A percentile compares a stretch with the other conserved stretches of the same genome.
phyloP scores from a whole-genome alignment of 73 alveolate species.

The Halteria grandinella region DNA sequence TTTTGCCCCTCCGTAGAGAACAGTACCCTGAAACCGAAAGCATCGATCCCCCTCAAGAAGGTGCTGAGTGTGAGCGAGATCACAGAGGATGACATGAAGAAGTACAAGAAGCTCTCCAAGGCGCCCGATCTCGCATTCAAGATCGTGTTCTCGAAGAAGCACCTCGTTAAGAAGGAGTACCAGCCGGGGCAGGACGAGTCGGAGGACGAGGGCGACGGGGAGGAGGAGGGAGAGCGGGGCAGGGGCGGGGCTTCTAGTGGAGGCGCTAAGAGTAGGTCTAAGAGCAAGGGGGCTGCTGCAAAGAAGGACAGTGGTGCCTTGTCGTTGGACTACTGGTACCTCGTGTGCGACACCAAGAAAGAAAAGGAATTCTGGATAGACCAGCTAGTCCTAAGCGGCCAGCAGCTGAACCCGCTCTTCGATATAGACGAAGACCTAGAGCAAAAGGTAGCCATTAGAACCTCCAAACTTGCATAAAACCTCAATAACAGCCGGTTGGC shows the following conservation, averaged over 20 bases:
- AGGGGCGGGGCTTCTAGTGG: not conserved
- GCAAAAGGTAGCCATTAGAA: no score
- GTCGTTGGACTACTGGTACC: no score
- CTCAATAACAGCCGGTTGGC: no score
- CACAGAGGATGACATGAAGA: constrained; percentile 41
- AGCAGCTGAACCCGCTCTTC: no score
- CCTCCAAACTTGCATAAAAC: no score
- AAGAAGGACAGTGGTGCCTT: no score
- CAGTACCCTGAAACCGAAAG: constrained; percentile 14
- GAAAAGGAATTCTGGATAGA: no score
- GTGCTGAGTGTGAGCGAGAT: constrained; percentile 24
- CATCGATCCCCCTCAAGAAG: constrained; percentile 30
- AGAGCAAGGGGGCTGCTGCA: no score
- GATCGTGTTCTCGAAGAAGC: constrained; percentile 36
- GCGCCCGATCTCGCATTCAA: constrained; percentile 44
- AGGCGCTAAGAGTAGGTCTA: not conserved
- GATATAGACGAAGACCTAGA: no score
- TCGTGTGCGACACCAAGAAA: no score
- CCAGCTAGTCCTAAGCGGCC: no score
- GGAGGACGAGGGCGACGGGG: constrained; percentile 11
- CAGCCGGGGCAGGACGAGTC: no score
- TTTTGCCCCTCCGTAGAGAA: constrained; percentile 7
- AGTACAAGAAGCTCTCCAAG: constrained; percentile 34
- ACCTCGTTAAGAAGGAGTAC: constrained; percentile 32
- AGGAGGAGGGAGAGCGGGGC: constrained; percentile 7